phyloP scores from a whole-genome alignment of 768 basidiomycete species.

The Naematelia aurantialba region DNA sequence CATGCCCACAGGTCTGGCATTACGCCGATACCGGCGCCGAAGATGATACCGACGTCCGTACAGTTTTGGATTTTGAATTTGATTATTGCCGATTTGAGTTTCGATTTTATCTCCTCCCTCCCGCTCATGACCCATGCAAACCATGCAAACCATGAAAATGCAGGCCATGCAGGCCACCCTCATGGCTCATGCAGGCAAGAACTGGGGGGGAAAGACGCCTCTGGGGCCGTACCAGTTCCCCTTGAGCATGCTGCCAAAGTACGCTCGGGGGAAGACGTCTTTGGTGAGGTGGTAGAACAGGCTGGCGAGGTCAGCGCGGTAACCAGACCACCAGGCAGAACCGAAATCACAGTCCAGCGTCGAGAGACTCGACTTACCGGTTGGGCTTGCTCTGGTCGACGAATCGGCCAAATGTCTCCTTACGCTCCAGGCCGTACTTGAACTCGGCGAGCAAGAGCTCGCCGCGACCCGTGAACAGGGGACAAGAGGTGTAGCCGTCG shows the following conservation, averaged over 20 bases:
- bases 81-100: no score
- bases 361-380: slow-evolving; percentile 55
- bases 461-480: slow-evolving; percentile 72
- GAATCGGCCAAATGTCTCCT: slow-evolving; percentile 74
- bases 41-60: no score
- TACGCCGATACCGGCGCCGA: no score
- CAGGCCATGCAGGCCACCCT: no score
- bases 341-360: no score
- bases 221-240: slow-evolving; percentile 49
- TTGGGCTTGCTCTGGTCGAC: slow-evolving; percentile 70
- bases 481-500: slow-evolving; percentile 60
- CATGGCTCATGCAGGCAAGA: background rate
- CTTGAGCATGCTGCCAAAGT: slow-evolving; percentile 45
- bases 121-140: no score
- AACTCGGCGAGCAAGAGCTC: slow-evolving; percentile 79
- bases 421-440: slow-evolving; percentile 82
- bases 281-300: slow-evolving; percentile 86
- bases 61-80: no score
- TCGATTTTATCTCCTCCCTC: no score
- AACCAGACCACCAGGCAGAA: background rate
- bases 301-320: slow-evolving; percentile 49
- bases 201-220: slow-evolving; percentile 43
- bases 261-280: slow-evolving; percentile 49
- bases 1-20: no score
- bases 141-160: no score